Evolutionary conservation across 305 asterid genomes (phyloP), one percentile per base, ranked within the genome.

Genomic region (Fraxinus latifolia): DNA sequence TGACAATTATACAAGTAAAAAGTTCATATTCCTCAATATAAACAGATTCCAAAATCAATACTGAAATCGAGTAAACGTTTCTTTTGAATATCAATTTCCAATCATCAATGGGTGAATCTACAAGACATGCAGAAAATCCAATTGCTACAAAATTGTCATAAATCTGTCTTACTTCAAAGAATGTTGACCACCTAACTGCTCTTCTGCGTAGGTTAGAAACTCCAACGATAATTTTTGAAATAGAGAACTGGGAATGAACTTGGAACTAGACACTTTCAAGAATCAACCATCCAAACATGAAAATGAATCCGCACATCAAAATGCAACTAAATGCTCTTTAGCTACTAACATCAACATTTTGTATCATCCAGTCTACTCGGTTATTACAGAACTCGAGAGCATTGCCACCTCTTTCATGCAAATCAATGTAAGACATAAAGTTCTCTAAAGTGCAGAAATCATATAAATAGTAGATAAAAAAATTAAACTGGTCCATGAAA

Each of bases 371-470:
- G n/a, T 44, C 53, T 44, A 44, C n/a, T 44, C 5, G 53, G 53
- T 5, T 44, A 12, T 11, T 42, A 3, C 4, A 44, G 53, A 2
- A 44, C n/a, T 3, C 0, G 14, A 44, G 53, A 44, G 53, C 53
- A 44, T 11, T 44, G n/a, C 53, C n/a, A 44, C 53, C 53, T 44
- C 53, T 44, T 2, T 65, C 73, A 9, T 47, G 74, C 81, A 29
- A 36, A 87, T 82, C 80, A 75, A 73, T 53, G 74, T 27, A 33
- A 17, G 55, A 3, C 29, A 19, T 25, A 62, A 21, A 42, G 76
- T 15, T 68, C 25, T 42, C 55, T 29, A 62, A 78, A 31, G 33
- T 58, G 50, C 77, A 71, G 75, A 71, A 39, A 77, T 44, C 78
- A 76, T 75, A 74, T n/a, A 36, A 8, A 73, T 65, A 29, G 70